Conservation (phyloP, 225 moss, liverwort and hornwort species). For the Thuidium tamariscinum region DNA sequence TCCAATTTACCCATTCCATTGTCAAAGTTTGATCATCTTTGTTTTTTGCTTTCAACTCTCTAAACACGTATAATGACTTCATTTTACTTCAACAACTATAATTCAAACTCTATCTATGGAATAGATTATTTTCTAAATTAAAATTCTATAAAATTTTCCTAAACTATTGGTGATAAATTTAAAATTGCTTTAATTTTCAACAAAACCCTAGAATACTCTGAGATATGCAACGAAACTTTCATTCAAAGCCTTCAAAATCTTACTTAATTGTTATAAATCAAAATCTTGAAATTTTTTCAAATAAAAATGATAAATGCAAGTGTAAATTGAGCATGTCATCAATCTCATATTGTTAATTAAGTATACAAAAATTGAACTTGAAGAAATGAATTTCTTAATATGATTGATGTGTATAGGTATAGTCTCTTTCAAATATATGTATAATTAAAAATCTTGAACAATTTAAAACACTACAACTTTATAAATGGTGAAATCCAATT, state of each 20-base stretch:
- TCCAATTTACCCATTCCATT: accelerated
- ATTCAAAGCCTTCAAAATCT: background rate
- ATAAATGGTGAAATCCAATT: background rate
- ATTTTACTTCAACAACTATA: background rate
- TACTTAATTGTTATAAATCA: background rate
- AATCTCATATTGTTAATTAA: background rate
- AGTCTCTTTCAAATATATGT: no score
- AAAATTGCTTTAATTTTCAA: background rate
- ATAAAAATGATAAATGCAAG: background rate
- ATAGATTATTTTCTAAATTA: background rate
- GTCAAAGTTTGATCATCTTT: background rate
- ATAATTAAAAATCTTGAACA: background rate
- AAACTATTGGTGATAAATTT: background rate
- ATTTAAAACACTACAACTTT: background rate
- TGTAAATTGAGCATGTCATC: background rate
- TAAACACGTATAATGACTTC: background rate
- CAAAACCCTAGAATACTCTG: background rate
- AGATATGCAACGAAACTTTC: background rate
- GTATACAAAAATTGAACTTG: background rate
- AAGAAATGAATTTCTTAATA: no score
- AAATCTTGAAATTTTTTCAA: background rate
- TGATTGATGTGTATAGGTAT: no score
- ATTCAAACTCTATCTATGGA: background rate
- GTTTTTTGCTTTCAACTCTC: background rate
- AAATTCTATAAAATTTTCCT: background rate